A percentile compares a stretch with the other conserved stretches of the same genome.
These are phyloP conservation scores for Eutypa lata DNA, from an alignment of 2,329 filamentous ascomycete genomes.

Conservation along the genomic window DNA sequence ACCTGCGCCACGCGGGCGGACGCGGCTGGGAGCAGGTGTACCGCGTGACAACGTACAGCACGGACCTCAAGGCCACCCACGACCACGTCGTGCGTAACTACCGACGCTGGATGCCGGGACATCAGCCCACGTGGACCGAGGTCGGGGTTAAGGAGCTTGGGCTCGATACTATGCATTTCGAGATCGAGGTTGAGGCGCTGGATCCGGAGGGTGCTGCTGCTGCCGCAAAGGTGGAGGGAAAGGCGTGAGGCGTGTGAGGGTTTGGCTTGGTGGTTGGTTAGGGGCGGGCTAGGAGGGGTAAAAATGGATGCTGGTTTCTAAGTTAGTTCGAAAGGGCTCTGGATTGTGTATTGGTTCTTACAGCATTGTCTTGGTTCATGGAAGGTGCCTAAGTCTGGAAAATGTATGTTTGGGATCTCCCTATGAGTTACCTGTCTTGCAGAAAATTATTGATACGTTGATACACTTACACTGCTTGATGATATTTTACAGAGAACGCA, in stretches of 20 bases:
- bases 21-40: slow-evolving; percentile 56
- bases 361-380: too few species aligned
- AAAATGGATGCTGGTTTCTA: too few species aligned
- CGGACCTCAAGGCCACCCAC: slow-evolving; percentile 33
- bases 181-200: slow-evolving; percentile 55
- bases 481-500: too few species aligned
- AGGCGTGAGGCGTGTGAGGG: background rate
- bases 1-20: slow-evolving; percentile 49
- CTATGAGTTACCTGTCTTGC: too few species aligned
- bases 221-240: background rate
- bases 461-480: too few species aligned
- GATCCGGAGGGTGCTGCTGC: slow-evolving; percentile 22
- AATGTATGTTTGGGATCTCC: too few species aligned
- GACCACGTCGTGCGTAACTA: slow-evolving; percentile 44
- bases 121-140: slow-evolving; percentile 52
- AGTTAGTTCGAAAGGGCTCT: too few species aligned
- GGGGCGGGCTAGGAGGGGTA: too few species aligned
- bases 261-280: too few species aligned
- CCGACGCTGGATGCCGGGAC: slow-evolving; percentile 47
- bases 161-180: slow-evolving; percentile 50
- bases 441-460: too few species aligned
- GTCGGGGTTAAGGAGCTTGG: slow-evolving; percentile 48
- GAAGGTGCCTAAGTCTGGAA: too few species aligned
- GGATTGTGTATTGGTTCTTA: too few species aligned
- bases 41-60: slow-evolving; percentile 43